Conservation (phyloP, 441 rosid species). For the Adansonia grandidieri region DNA sequence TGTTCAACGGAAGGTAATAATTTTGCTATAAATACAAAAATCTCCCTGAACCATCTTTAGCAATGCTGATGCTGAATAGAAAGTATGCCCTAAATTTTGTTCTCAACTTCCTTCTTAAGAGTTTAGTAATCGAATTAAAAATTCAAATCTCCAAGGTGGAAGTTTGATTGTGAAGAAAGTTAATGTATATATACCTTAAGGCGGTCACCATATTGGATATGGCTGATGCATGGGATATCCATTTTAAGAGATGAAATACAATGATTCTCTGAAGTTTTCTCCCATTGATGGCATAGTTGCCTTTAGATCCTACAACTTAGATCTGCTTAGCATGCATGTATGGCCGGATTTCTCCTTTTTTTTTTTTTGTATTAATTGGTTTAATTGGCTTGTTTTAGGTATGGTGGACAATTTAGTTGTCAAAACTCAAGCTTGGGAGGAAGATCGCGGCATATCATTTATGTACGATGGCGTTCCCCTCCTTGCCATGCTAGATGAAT, state of each 20-base stretch:
- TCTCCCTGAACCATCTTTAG: slow-evolving; percentile 12
- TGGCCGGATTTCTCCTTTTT: background rate
- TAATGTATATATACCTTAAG: background rate
- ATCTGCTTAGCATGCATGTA: slow-evolving; percentile 14
- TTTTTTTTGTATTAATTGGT: slow-evolving; percentile 2
- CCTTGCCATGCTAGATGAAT: slow-evolving; percentile 94
- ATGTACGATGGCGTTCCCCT: slow-evolving; percentile 89
- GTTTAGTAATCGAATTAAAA: background rate
- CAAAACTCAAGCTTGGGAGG: slow-evolving; percentile 92
- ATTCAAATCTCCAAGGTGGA: background rate
- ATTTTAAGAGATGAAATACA: background rate
- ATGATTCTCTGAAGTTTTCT: slow-evolving; percentile 6
- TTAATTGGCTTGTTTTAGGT: slow-evolving; percentile 44
- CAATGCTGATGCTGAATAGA: background rate
- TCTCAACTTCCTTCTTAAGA: background rate
- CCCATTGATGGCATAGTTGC: slow-evolving; percentile 2
- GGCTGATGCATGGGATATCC: background rate
- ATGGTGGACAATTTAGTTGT: slow-evolving; percentile 86
- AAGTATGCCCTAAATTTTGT: background rate
- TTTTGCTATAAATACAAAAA: background rate
- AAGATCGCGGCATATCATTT: slow-evolving; percentile 69
- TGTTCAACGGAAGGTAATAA: too few species aligned
- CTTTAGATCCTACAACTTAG: background rate
- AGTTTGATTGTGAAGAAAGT: background rate
- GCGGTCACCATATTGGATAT: background rate